Conservation (phyloP, 1,139 yeast genomes). For the Diutina pseudorugosa region DNA sequence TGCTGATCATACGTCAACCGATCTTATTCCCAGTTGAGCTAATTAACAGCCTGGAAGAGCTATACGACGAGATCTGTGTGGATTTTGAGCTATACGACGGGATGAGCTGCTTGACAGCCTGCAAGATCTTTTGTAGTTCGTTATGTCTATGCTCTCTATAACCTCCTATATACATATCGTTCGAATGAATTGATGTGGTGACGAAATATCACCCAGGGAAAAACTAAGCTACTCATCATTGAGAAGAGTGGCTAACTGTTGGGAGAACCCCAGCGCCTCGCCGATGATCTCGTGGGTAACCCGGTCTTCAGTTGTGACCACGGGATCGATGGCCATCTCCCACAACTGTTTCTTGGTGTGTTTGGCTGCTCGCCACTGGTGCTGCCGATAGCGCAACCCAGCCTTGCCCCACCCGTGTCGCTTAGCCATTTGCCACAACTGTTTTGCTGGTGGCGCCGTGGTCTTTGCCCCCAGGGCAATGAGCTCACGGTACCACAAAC, state of each 20-base stretch:
- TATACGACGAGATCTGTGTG: too few relatives aligned
- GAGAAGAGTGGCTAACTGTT: not conserved
- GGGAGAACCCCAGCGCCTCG: not conserved
- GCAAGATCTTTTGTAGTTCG: not conserved
- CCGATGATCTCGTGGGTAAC: slow-evolving; percentile 2
- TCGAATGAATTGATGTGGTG: not conserved
- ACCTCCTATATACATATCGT: not conserved
- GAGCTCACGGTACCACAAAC: slow-evolving; percentile 27
- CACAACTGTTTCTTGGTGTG: not conserved
- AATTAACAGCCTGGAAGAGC: too few relatives aligned
- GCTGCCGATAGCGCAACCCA: not conserved
- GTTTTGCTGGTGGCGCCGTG: slow-evolving; percentile 16
- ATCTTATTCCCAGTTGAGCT: too few relatives aligned
- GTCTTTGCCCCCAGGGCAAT: slow-evolving; percentile 22
- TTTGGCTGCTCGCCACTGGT: not conserved
- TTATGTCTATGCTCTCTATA: not conserved
- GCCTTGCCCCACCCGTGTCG: slow-evolving; percentile 9
- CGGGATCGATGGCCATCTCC: slow-evolving; percentile 1
- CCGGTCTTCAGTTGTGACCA: not conserved
- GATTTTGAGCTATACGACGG: too few relatives aligned
- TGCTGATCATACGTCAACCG: too few relatives aligned
- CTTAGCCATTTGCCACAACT: slow-evolving; percentile 23
- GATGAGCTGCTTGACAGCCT: too few relatives aligned
- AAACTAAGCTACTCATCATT: not conserved
- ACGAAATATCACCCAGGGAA: too few relatives aligned